phyloP scores from a whole-genome alignment of 441 rosid species.

The Pelargonium citronellum region DNA sequence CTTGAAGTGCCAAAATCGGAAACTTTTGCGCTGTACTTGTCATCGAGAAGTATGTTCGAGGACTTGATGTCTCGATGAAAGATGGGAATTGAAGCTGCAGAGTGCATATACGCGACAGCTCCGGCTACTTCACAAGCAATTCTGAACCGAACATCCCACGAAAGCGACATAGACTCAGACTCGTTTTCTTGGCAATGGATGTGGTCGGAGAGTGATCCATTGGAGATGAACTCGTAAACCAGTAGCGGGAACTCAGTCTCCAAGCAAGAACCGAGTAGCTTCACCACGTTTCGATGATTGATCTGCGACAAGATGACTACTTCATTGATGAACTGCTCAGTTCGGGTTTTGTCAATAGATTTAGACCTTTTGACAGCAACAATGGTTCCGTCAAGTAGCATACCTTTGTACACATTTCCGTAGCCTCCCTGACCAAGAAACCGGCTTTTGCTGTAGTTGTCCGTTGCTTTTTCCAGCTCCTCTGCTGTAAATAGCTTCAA shows the following conservation, averaged over 20 bases:
- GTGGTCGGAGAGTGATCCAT: not conserved
- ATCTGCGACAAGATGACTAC: slow-evolving; percentile 3
- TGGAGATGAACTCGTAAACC: not conserved
- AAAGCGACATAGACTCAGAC: not conserved
- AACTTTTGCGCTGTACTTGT: not conserved
- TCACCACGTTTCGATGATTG: slow-evolving; percentile 5
- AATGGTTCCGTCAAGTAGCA: not conserved
- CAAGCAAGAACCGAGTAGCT: not conserved
- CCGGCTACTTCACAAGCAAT: not conserved
- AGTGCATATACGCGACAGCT: not conserved
- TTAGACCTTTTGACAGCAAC: slow-evolving; percentile 1
- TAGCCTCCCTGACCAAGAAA: slow-evolving; percentile 11
- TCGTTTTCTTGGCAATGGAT: not conserved
- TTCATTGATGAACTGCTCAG: slow-evolving; percentile 2
- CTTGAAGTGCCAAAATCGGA: not conserved
- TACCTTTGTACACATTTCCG: slow-evolving; percentile 1
- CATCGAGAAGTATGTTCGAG: not conserved
- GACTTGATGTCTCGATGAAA: slow-evolving; percentile 4
- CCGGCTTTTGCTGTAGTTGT: slow-evolving; percentile 1
- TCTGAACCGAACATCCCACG: not conserved
- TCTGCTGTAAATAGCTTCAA: not conserved
- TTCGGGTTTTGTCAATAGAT: not conserved
- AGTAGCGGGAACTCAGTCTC: not conserved
- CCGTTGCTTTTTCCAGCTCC: not conserved
- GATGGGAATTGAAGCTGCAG: not conserved